Percentiles rank a stretch among this genome's conserved stretches.
Evolutionary conservation across 2,329 filamentous ascomycete species (phyloP).

Genomic region (Periconia digitata): DNA sequence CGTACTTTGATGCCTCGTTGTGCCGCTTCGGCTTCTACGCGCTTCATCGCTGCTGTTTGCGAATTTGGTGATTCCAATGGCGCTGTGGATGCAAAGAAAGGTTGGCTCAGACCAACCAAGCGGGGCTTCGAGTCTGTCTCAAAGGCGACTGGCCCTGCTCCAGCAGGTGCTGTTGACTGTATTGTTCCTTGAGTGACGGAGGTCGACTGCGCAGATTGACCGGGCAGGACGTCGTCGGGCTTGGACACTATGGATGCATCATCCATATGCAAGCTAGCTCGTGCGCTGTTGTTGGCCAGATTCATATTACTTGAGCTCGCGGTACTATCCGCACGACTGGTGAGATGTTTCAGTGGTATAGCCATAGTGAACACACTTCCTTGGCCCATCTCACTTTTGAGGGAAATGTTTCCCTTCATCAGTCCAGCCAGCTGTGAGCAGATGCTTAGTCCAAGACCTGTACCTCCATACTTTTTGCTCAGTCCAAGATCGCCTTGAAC

Average conservation of each 20-base stretch:
- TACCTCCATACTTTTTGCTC: constrained; percentile 88
- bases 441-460: constrained; percentile 84
- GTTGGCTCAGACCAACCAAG: constrained; percentile 77
- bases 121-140: constrained; percentile 71
- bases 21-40: constrained; percentile 63
- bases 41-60: constrained; percentile 67
- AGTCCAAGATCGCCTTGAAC: constrained; percentile 88
- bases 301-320: constrained; percentile 41
- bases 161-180: constrained; percentile 7
- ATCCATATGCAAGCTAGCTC: constrained; percentile 31
- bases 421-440: constrained; percentile 81
- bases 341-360: constrained; percentile 77
- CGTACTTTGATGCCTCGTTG: constrained; percentile 64
- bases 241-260: constrained; percentile 18
- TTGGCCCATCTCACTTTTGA: constrained; percentile 70
- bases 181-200: constrained; percentile 24
- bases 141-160: constrained; percentile 43
- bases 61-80: constrained; percentile 57
- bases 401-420: constrained; percentile 76
- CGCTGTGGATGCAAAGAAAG: constrained; percentile 66
- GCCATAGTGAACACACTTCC: constrained; percentile 82
- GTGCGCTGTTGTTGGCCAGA: constrained; percentile 22
- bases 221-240: constrained; percentile 35
- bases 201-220: constrained; percentile 35
- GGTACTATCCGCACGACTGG: constrained; percentile 62